Conservation (phyloP, 805 yeast species). For the Cyberlindnera bimundalis region DNA sequence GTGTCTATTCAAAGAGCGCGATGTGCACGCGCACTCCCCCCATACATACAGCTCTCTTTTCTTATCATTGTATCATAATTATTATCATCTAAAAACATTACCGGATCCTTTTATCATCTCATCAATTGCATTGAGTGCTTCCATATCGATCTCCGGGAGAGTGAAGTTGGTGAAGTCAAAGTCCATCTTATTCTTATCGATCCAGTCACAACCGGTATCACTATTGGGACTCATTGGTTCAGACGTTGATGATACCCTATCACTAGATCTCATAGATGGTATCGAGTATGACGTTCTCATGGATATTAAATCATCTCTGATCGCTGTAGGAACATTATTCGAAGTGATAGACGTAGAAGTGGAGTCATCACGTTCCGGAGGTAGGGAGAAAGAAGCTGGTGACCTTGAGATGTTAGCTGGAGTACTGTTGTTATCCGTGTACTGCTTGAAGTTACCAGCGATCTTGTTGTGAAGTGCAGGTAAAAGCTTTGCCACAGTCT, state of each 20-base stretch:
- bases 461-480: conserved; percentile 40
- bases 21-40: too few species aligned
- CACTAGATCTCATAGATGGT: conserved; percentile 4
- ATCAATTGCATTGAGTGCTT: conserved; percentile 25
- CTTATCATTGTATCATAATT: too few species aligned
- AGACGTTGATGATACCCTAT: background rate
- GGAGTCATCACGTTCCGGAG: background rate
- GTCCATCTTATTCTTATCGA: conserved; percentile 44
- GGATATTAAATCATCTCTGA: background rate
- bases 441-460: conserved; percentile 29
- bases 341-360: background rate
- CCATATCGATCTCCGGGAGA: conserved; percentile 26
- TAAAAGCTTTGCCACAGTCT: conserved; percentile 39
- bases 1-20: too few species aligned
- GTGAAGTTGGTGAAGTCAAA: conserved; percentile 29
- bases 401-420: conserved; percentile 8
- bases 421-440: conserved; percentile 10
- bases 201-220: conserved; percentile 59
- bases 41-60: too few species aligned
- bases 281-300: conserved; percentile 16
- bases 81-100: background rate
- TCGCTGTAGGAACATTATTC: background rate
- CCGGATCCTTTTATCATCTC: conserved; percentile 24
- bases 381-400: conserved; percentile 6
- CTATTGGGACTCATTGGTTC: conserved; percentile 18